Evolutionary conservation across 1,139 yeast genomes (phyloP).

Genomic region (Magnusiomyces fungicola): DNA sequence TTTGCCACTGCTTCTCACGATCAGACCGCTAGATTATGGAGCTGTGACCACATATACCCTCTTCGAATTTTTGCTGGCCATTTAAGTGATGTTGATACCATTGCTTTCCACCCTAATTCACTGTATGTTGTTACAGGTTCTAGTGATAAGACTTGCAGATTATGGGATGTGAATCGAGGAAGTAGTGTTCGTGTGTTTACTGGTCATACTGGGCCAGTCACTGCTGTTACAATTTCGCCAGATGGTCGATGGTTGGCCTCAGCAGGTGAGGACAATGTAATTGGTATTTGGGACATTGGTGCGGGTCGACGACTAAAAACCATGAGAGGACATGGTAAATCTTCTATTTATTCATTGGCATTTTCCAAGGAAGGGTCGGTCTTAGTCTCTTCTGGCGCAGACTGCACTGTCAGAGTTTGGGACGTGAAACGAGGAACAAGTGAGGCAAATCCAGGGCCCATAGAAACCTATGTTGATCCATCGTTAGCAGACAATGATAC

Average conservation of each 20-base stretch:
- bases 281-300: constrained; percentile 92
- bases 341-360: constrained; percentile 76
- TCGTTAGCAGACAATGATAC: constrained; percentile 9
- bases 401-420: constrained; percentile 92
- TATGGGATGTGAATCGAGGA: constrained; percentile 96
- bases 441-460: constrained; percentile 72
- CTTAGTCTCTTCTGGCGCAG: constrained; percentile 88
- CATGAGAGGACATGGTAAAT: constrained; percentile 85
- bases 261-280: constrained; percentile 88
- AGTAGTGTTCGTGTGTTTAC: constrained; percentile 87
- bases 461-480: constrained; percentile 41
- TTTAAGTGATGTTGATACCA: constrained; percentile 91
- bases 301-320: constrained; percentile 74
- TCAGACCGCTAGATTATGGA: constrained; percentile 96
- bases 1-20: constrained; percentile 97
- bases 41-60: constrained; percentile 96
- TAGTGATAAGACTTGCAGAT: constrained; percentile 87
- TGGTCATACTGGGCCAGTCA: constrained; percentile 88
- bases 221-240: constrained; percentile 82
- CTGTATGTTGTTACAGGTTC: constrained; percentile 92
- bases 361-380: constrained; percentile 86
- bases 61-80: constrained; percentile 96
- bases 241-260: constrained; percentile 96
- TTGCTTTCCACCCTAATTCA: constrained; percentile 93
- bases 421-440: constrained; percentile 80